Evolutionary conservation across 1,284 basidiomycete genomes (phyloP).

Genomic region (Neonothopanus nambi): DNA sequence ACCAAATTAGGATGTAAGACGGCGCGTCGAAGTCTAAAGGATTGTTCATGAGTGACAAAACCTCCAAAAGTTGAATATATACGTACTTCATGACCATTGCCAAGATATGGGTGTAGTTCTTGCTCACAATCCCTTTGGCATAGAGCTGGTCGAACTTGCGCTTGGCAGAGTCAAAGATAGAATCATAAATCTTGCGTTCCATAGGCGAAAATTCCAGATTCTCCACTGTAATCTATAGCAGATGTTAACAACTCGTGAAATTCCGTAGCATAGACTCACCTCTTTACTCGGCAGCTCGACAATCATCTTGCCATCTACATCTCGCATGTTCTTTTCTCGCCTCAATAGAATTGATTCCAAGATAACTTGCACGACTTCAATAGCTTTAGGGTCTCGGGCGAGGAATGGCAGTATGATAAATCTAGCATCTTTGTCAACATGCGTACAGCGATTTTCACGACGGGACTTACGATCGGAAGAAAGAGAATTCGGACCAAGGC

Average conservation of each 20-base stretch:
- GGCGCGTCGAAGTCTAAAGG: conserved; percentile 74
- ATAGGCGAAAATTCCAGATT: conserved; percentile 73
- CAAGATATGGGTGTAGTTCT: conserved; percentile 88
- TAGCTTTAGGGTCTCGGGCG: conserved; percentile 84
- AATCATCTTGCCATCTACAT: conserved; percentile 85
- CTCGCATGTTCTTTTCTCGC: conserved; percentile 94
- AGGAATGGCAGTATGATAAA: conserved; percentile 91
- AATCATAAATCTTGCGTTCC: conserved; percentile 83
- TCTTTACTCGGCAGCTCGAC: conserved; percentile 89
- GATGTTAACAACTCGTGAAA: background rate
- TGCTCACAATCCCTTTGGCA: conserved; percentile 76
- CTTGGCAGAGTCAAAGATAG: conserved; percentile 69
- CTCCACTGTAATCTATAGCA: conserved; percentile 65
- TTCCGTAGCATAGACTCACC: conserved; percentile 42
- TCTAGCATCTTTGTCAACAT: conserved; percentile 36
- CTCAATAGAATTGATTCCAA: conserved; percentile 86
- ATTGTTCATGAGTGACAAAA: conserved; percentile 15
- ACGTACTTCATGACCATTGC: conserved; percentile 87
- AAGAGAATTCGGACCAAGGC: conserved; percentile 90
- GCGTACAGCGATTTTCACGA: background rate
- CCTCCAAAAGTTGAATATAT: conserved; percentile 4
- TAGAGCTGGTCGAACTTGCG: conserved; percentile 74
- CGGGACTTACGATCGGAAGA: conserved; percentile 74
- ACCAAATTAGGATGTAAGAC: conserved; percentile 86
- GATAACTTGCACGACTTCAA: conserved; percentile 92